Evolutionary conservation across 805 yeast genomes (phyloP).

Genomic region (Candida quercuum): DNA sequence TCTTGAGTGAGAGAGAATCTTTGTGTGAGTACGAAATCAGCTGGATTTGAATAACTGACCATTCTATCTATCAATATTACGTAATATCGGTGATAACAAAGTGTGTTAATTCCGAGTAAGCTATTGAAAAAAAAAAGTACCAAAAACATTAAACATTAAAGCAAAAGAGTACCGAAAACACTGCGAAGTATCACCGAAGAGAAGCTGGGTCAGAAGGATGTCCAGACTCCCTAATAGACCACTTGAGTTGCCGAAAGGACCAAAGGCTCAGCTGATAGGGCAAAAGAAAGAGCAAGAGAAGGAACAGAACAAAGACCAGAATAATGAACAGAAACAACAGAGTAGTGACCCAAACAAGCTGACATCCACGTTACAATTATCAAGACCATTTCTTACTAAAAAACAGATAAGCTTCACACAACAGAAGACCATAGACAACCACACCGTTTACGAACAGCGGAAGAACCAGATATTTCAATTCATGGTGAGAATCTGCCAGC

Average conservation of each 20-base stretch:
- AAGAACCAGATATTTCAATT: constrained; percentile 50
- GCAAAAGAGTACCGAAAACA: no score
- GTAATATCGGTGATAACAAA: no score
- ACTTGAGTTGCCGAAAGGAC: background rate
- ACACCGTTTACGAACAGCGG: constrained; percentile 43
- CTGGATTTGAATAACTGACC: no score
- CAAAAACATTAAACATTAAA: no score
- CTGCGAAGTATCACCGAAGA: no score
- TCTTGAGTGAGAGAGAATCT: background rate
- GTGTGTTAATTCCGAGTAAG: no score
- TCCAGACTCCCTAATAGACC: background rate
- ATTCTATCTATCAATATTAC: no score
- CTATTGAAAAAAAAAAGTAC: no score
- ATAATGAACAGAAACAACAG: no score
- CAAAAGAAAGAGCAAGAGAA: background rate
- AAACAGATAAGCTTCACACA: no score
- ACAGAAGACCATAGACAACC: constrained; percentile 53
- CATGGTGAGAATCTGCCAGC: constrained; percentile 45
- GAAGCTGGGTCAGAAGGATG: background rate
- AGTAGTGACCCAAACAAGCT: constrained; percentile 4
- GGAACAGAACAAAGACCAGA: no score
- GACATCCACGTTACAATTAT: constrained; percentile 33
- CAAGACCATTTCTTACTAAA: constrained; percentile 56
- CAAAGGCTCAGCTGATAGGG: background rate
- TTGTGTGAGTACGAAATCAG: no score